phyloP scores from a whole-genome alignment of 441 rosid genomes.

The Breynia disticha region DNA sequence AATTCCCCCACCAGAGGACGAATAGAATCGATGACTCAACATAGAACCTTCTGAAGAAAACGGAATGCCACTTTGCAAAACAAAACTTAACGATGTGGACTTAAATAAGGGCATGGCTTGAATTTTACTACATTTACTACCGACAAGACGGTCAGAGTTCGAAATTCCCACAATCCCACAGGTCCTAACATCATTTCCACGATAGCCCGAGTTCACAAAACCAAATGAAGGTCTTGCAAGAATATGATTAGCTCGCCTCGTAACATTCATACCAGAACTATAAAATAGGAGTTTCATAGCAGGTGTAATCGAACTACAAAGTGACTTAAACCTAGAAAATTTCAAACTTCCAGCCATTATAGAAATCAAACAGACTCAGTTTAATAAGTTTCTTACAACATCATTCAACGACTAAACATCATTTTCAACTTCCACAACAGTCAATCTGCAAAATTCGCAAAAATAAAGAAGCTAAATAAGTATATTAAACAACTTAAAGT shows the following conservation, averaged over 20 bases:
- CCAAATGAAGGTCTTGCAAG: constrained; percentile 15
- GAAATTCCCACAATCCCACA: constrained; percentile 13
- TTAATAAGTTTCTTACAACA: not conserved
- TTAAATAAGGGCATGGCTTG: constrained; percentile 14
- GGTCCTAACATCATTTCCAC: constrained; percentile 11
- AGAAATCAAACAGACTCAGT: constrained; percentile 1
- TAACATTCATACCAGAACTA: constrained; percentile 8
- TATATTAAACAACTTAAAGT: too few relatives aligned
- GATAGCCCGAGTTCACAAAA: constrained; percentile 11
- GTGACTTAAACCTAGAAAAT: constrained; percentile 32
- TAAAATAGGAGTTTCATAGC: constrained; percentile 8
- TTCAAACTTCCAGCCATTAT: constrained; percentile 31
- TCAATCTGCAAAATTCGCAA: too few relatives aligned
- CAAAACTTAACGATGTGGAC: constrained; percentile 14
- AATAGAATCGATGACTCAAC: constrained; percentile 19
- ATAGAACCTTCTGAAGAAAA: constrained; percentile 24
- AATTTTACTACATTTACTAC: not conserved
- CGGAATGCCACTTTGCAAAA: constrained; percentile 14
- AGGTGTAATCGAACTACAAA: constrained; percentile 20
- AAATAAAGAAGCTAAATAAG: too few relatives aligned
- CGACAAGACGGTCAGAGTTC: constrained; percentile 6
- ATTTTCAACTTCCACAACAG: too few relatives aligned
- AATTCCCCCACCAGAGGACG: constrained; percentile 41
- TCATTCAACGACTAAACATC: too few relatives aligned
- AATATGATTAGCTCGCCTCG: constrained; percentile 16